These are phyloP conservation scores for Millerozyma acaciae DNA, from an alignment of 805 yeast species.

Conservation along the genomic window DNA sequence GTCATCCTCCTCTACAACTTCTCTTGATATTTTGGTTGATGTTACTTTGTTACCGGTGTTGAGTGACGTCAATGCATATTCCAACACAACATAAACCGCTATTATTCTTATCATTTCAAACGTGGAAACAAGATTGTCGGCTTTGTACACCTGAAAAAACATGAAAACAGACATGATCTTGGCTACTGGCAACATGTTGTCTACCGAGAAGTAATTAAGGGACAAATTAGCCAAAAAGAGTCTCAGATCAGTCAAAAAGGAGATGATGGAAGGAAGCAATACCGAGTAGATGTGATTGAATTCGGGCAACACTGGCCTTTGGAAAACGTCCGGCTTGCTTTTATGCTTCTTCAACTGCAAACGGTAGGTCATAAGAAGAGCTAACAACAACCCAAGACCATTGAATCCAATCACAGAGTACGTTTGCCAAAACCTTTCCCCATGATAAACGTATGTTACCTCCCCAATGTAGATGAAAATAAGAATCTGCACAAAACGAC, in stretches of 20 bases:
- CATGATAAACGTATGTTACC: conserved; percentile 23
- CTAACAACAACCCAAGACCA: conserved; percentile 27
- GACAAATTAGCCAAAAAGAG: conserved; percentile 31
- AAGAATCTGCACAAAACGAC: conserved; percentile 31
- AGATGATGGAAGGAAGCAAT: conserved; percentile 27
- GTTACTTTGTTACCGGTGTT: conserved; percentile 22
- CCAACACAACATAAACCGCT: conserved; percentile 20
- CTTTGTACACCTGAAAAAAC: conserved; percentile 30
- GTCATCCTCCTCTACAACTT: conserved; percentile 13
- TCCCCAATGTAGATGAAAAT: conserved; percentile 26
- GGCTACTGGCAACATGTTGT: conserved; percentile 25
- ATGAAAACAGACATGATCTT: conserved; percentile 26
- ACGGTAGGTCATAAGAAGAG: conserved; percentile 24
- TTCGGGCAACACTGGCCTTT: conserved; percentile 29
- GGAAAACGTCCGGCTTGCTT: conserved; percentile 9
- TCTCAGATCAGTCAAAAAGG: conserved; percentile 16
- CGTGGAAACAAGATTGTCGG: conserved; percentile 11
- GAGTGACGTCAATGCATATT: conserved; percentile 20
- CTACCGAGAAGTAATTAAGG: conserved; percentile 32
- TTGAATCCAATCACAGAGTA: conserved; percentile 29
- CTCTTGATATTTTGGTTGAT: conserved; percentile 12
- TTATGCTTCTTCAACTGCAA: conserved; percentile 13
- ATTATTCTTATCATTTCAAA: conserved; percentile 20
- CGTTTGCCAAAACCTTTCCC: conserved; percentile 14
- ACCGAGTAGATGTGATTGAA: conserved; percentile 34